phyloP scores from a whole-genome alignment of 176 grass and related monocot genomes.

The Neostapfia colusana region DNA sequence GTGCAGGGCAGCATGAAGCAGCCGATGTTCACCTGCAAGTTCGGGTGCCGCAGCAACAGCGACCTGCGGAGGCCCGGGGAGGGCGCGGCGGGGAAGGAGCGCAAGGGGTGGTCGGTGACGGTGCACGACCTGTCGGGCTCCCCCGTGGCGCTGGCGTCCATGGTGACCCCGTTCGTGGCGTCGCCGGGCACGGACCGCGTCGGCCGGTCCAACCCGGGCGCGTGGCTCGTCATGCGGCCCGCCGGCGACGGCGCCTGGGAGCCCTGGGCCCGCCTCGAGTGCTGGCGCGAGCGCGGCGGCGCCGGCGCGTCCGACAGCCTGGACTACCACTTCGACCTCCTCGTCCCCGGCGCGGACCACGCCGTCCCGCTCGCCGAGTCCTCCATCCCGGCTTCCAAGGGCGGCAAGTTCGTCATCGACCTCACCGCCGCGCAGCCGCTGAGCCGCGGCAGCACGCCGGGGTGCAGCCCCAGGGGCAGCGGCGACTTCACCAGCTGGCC shows the following conservation, averaged over 20 bases:
- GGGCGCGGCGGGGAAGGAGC: conserved; percentile 65
- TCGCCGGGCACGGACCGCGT: conserved; percentile 81
- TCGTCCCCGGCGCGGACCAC: conserved; percentile 58
- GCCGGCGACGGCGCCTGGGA: conserved; percentile 83
- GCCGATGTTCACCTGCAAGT: conserved; percentile 96
- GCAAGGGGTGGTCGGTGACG: conserved; percentile 97
- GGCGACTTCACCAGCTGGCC: conserved; percentile 78
- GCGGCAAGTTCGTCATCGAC: conserved; percentile 90
- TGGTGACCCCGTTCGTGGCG: conserved; percentile 95
- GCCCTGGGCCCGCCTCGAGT: conserved; percentile 87
- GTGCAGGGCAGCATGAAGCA: conserved; percentile 62
- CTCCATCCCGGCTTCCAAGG: conserved; percentile 55
- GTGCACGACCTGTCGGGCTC: conserved; percentile 95
- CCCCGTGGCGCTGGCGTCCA: conserved; percentile 86
- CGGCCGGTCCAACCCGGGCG: conserved; percentile 83
- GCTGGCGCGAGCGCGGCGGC: conserved; percentile 88
- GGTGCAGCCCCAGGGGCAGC: conserved; percentile 81
- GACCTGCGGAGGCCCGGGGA: conserved; percentile 65
- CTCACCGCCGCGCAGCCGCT: conserved; percentile 63
- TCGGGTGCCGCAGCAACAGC: conserved; percentile 75
- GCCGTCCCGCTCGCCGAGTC: conserved; percentile 64
- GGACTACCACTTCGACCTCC: conserved; percentile 83
- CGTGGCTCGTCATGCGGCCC: conserved; percentile 91
- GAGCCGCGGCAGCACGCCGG: conserved; percentile 58
- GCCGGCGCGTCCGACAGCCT: conserved; percentile 58